Base-by-base conservation (phyloP, 2,329 filamentous ascomycete genomes). In the Fusarium marasasianum region DNA sequence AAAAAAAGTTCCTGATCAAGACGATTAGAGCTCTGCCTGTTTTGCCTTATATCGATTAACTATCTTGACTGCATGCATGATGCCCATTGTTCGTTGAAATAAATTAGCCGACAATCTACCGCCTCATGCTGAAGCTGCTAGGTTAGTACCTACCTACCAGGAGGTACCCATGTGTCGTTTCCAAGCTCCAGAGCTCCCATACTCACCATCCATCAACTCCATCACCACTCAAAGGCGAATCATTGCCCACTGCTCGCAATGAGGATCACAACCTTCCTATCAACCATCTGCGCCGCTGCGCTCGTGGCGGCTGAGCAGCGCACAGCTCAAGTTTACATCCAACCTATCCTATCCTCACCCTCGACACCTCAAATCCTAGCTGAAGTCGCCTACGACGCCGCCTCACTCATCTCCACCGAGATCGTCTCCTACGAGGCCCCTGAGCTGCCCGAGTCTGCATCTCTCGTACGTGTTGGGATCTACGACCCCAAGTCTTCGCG, bases 401-500 rank as follows among this genome's bases (percentile, higher is more conserved):
- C 82, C n/a, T 79, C 83, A 7, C 79, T 83, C 44, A 80, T 81
- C 45, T 81, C 83, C n/a, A 83, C 87, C 41, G 83, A 86, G 40
- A 79, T 92, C 38, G 71, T 85, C 51, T 84, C 86, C 37, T 92
- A 89, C 82, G 88, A 91, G 69, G 84, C 86, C 4, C 90, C 90
- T 45, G 87, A 89, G 51, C 79, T 89, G 14, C 82, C 85, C 26
- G 82, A 85, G 8, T 81, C 82, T 12, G 79, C 83, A 10, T 76
- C 79, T n/a, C 85, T 90, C 15, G 83, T 91, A 58, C 88, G 90
- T 71, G 82, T 92, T 55, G 91, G 90, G 44, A 78, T 89, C 69
- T 92, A 88, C 82, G 86, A 91, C 80, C 73, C 83, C 29, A 78
- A 82, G 31, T 76, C 84, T 17, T 76, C 79, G 54, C 69, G 75